A percentile compares a stretch with the other conserved stretches of the same genome.
phyloP scores from a whole-genome alignment of 2,329 filamentous ascomycete species.

The Penicillium sp. region DNA sequence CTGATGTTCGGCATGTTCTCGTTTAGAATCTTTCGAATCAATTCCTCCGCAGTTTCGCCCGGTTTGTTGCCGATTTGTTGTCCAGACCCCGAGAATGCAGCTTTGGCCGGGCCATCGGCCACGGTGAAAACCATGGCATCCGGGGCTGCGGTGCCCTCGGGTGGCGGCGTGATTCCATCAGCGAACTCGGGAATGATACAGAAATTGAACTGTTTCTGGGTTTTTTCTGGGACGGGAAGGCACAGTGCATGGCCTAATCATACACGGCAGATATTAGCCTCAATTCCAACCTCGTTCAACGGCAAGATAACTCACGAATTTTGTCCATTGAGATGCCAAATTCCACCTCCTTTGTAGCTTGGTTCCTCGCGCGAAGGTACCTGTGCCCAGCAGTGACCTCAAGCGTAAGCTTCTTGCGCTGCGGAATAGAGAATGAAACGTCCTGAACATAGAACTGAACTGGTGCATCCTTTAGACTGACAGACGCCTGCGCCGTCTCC shows the following conservation, averaged over 20 bases:
- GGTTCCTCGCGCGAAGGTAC: slow-evolving; percentile 47
- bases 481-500: slow-evolving; percentile 27
- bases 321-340: slow-evolving; percentile 49
- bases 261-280: slow-evolving; percentile 6
- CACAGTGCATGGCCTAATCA: slow-evolving; percentile 53
- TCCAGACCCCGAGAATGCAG: slow-evolving; percentile 41
- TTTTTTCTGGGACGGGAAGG: slow-evolving; percentile 60
- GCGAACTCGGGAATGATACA: slow-evolving; percentile 53
- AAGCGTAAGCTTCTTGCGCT: slow-evolving; percentile 59
- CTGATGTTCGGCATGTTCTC: slow-evolving; percentile 44
- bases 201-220: slow-evolving; percentile 59
- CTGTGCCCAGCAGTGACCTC: slow-evolving; percentile 45
- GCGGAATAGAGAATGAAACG: slow-evolving; percentile 57
- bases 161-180: slow-evolving; percentile 45
- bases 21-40: slow-evolving; percentile 46
- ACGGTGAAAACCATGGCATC: slow-evolving; percentile 60
- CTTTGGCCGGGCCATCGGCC: slow-evolving; percentile 49
- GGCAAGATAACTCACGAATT: slow-evolving; percentile 39
- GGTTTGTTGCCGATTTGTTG: slow-evolving; percentile 42
- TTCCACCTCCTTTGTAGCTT: slow-evolving; percentile 50
- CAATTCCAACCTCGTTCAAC: neutral
- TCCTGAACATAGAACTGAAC: slow-evolving; percentile 49
- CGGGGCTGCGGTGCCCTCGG: slow-evolving; percentile 39
- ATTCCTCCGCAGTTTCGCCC: slow-evolving; percentile 44
- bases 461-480: slow-evolving; percentile 32